phyloP scores from a whole-genome alignment of 2,329 filamentous ascomycete species.

The Aspergillus transmontanensis region DNA sequence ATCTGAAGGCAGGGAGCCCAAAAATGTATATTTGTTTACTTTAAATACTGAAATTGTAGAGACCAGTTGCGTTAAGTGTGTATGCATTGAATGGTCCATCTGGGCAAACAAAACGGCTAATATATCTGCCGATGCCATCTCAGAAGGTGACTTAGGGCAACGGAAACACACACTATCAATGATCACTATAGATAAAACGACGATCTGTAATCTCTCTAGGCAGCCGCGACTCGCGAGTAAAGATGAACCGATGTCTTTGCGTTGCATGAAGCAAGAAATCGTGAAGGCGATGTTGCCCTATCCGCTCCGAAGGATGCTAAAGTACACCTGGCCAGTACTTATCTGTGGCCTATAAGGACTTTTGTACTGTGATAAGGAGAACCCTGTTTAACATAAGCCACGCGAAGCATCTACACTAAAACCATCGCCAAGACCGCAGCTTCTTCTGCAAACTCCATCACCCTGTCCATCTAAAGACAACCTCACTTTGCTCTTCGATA shows the following conservation, averaged over 20 bases:
- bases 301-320: not conserved
- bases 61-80: too few relatives aligned
- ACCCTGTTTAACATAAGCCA: not conserved
- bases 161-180: too few relatives aligned
- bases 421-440: not conserved
- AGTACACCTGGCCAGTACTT: not conserved
- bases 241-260: not conserved
- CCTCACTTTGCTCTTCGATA: not conserved
- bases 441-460: not conserved
- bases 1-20: too few relatives aligned
- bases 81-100: too few relatives aligned
- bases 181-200: too few relatives aligned
- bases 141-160: too few relatives aligned
- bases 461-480: accelerated
- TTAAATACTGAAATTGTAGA: too few relatives aligned
- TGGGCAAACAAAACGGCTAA: too few relatives aligned
- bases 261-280: not conserved
- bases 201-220: too few relatives aligned
- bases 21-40: too few relatives aligned
- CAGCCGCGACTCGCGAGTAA: not conserved
- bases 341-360: too few relatives aligned
- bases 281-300: not conserved
- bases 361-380: not conserved
- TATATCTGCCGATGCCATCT: too few relatives aligned
- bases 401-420: not conserved